These are phyloP conservation scores for Pestalotiopsis sp. DNA, from an alignment of 2,329 filamentous ascomycete genomes.

Conservation along the genomic window DNA sequence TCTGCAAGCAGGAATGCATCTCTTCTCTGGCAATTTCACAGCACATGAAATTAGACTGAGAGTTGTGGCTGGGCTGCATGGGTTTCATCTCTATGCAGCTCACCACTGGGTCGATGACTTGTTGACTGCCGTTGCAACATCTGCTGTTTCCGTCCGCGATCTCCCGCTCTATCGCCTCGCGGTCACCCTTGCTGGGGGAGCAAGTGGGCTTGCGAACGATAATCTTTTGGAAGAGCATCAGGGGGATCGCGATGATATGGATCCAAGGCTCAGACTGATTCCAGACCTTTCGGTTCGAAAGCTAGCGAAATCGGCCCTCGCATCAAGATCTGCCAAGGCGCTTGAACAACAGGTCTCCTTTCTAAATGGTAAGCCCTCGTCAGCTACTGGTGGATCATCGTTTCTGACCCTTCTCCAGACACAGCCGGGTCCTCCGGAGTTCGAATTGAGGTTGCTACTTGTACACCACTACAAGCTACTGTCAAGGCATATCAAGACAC, in stretches of 20 bases:
- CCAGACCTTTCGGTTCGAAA: background rate
- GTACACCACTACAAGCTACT: background rate
- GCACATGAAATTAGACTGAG: conserved; percentile 11
- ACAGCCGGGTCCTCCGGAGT: background rate
- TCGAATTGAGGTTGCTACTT: background rate
- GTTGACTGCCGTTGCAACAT: conserved; percentile 10
- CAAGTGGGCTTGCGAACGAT: background rate
- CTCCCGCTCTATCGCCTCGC: background rate
- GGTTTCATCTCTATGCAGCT: conserved; percentile 29
- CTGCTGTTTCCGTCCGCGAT: too few species aligned
- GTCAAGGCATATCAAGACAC: conserved; percentile 13
- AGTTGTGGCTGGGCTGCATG: conserved; percentile 28
- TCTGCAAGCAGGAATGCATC: conserved; percentile 23
- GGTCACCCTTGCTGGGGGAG: background rate
- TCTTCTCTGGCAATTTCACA: conserved; percentile 10
- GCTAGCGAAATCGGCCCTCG: background rate
- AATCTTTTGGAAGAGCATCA: too few species aligned
- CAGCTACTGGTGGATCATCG: background rate
- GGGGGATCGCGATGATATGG: background rate
- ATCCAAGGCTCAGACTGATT: background rate
- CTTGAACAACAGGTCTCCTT: background rate
- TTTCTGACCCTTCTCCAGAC: background rate
- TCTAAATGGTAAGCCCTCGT: background rate
- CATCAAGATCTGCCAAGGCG: background rate
- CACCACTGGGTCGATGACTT: conserved; percentile 32